Evolutionary conservation across 2,329 filamentous ascomycete genomes (phyloP), one percentile per base, ranked within the genome.

Genomic region (Aspergillus tubingensis): DNA sequence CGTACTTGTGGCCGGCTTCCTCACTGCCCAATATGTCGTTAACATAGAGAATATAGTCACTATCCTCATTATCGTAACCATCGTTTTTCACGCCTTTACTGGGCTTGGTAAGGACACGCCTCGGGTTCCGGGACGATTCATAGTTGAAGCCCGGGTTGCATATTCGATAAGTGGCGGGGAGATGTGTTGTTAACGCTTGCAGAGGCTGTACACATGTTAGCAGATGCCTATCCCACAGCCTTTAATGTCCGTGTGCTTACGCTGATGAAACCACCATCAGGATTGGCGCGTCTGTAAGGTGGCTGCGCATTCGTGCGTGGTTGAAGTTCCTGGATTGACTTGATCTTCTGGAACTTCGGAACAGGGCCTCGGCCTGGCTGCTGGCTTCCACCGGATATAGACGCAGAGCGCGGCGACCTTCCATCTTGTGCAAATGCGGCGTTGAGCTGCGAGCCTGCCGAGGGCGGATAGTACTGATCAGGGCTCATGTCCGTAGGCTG

Each of bases 71-170:
- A 74, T 99, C 95, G 72, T 95, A 99, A 3, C 95, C 95, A 80
- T 99, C 95, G 72, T 99, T 99, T 84, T 99, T 99, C 64, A 91
- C 87, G 13, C 95, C 95, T 80, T 99, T 99, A 85, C 95, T 98
- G 7, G 95, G 95, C 78, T 99, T 99, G 15, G 95, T 99, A 67
- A 99, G 84, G 53, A 99, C 95, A 76, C 95, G 87, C 63, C 95
- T 90, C 41, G 95, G 95, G 73, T 99, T 99, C 67, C 95, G 87
- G 57, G 95, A 97, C 15, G 95, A 97, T 76, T 99, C 95, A 79
- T 99, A 99, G 81, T 99, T 97, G 84, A 99, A 99, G 70, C 86
- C 88, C 3, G 93, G 93, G 75, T 99, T 99, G 82, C 95, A 99
- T 76, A 99, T 98, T 70, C 95, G 90, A 80, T 99, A 99, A 2